Percentiles rank a stretch among this genome's conserved stretches.
phyloP scores from a whole-genome alignment of 2,329 filamentous ascomycete species.

The Phaeomoniella chlamydospora region DNA sequence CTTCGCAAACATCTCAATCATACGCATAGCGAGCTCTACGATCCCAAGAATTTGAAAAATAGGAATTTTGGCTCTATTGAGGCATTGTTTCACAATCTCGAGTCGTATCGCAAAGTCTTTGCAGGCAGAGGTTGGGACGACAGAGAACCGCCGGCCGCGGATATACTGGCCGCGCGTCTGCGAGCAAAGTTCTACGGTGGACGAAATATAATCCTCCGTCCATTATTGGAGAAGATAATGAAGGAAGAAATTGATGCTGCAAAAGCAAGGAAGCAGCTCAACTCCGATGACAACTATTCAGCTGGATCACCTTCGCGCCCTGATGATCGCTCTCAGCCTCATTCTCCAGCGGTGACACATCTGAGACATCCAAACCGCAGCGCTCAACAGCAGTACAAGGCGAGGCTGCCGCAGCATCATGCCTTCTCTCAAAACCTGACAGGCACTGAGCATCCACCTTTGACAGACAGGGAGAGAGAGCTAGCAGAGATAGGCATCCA shows the following conservation, averaged over 20 bases:
- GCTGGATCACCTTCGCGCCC: slow-evolving; percentile 17
- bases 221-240: slow-evolving; percentile 51
- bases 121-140: slow-evolving; percentile 42
- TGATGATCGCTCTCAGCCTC: slow-evolving; percentile 17
- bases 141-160: slow-evolving; percentile 51
- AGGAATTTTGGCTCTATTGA: slow-evolving; percentile 17
- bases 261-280: slow-evolving; percentile 5
- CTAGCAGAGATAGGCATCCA: slow-evolving; percentile 50
- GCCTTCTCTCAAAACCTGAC: slow-evolving; percentile 1
- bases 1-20: slow-evolving; percentile 42
- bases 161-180: slow-evolving; percentile 71
- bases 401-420: slow-evolving; percentile 16
- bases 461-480: slow-evolving; percentile 28
- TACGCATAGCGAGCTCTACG: slow-evolving; percentile 41
- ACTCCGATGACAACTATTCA: not conserved
- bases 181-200: slow-evolving; percentile 93
- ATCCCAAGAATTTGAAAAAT: slow-evolving; percentile 17
- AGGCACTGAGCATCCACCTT: slow-evolving; percentile 13
- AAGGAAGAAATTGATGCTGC: slow-evolving; percentile 22
- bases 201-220: slow-evolving; percentile 75
- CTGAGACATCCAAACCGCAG: slow-evolving; percentile 15
- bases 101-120: slow-evolving; percentile 38
- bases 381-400: slow-evolving; percentile 18
- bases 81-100: slow-evolving; percentile 31
- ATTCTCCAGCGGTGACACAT: slow-evolving; percentile 20